These are phyloP conservation scores for bread wheat (Triticum aestivum) DNA, from an alignment of 176 grass and related monocot genomes.

Conservation along the genomic window DNA sequence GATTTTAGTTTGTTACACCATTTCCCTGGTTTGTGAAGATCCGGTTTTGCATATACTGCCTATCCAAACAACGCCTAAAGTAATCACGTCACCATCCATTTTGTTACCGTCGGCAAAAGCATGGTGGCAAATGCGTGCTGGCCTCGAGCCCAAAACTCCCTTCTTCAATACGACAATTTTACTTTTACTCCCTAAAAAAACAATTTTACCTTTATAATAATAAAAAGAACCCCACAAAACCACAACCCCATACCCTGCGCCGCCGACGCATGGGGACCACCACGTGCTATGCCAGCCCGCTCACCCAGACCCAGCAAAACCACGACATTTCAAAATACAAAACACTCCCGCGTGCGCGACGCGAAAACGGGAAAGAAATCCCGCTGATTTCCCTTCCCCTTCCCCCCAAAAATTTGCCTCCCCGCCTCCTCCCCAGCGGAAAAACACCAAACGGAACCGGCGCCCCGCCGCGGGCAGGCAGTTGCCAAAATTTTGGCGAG, in stretches of 20 bases:
- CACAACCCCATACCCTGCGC: neutral
- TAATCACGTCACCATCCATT: neutral
- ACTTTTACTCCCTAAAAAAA: too few species aligned
- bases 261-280: neutral
- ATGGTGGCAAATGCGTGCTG: neutral
- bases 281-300: neutral
- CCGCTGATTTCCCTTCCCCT: neutral
- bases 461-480: neutral
- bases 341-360: neutral
- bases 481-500: conserved; percentile 13
- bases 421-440: too few species aligned
- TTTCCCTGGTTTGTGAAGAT: too few species aligned
- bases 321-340: neutral
- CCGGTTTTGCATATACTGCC: too few species aligned
- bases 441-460: neutral
- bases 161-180: too few species aligned
- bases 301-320: neutral
- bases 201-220: neutral
- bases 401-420: neutral
- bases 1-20: too few species aligned
- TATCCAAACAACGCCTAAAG: too few species aligned
- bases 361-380: neutral
- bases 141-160: neutral
- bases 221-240: neutral
- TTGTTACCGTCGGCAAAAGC: neutral